These are phyloP conservation scores for Tylopilus vinaceipallidus DNA, from an alignment of 768 basidiomycete genomes.

Conservation along the genomic window DNA sequence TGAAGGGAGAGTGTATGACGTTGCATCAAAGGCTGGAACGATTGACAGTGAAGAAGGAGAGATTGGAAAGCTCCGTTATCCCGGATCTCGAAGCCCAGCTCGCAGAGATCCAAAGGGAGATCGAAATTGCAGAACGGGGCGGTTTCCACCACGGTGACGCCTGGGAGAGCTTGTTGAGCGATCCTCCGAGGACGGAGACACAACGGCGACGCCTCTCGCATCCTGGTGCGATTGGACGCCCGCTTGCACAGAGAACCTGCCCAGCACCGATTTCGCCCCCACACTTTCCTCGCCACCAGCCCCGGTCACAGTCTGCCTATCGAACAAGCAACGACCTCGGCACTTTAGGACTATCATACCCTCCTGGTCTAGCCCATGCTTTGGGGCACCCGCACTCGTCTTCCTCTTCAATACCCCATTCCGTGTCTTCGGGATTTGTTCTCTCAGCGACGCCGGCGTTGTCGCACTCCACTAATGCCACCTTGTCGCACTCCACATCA, in stretches of 20 bases:
- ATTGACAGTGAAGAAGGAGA: constrained; percentile 62
- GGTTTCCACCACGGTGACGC: constrained; percentile 15
- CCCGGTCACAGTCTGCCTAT: constrained; percentile 26
- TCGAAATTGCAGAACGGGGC: constrained; percentile 41
- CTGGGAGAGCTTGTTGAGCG: constrained; percentile 14
- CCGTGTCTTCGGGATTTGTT: constrained; percentile 17
- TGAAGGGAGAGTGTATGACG: constrained; percentile 56
- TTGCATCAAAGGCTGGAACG: constrained; percentile 66
- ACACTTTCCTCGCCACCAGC: constrained; percentile 27
- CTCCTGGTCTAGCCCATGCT: constrained; percentile 16
- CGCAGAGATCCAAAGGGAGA: constrained; percentile 55
- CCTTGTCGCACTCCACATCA: constrained; percentile 20
- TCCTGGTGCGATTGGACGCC: constrained; percentile 30
- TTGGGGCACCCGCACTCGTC: constrained; percentile 11
- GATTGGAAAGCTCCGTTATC: constrained; percentile 55
- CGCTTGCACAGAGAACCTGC: constrained; percentile 12
- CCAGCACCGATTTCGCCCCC: constrained; percentile 26
- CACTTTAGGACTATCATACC: constrained; percentile 11
- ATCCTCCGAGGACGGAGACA: constrained; percentile 16
- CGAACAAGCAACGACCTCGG: constrained; percentile 16
- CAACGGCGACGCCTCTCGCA: constrained; percentile 28
- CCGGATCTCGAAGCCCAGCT: constrained; percentile 70
- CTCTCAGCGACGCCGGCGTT: constrained; percentile 6
- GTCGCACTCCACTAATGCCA: constrained; percentile 17
- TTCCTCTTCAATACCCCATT: constrained; percentile 16